phyloP scores from a whole-genome alignment of 2,329 filamentous ascomycete genomes.

The Metarhizium guizhouense region DNA sequence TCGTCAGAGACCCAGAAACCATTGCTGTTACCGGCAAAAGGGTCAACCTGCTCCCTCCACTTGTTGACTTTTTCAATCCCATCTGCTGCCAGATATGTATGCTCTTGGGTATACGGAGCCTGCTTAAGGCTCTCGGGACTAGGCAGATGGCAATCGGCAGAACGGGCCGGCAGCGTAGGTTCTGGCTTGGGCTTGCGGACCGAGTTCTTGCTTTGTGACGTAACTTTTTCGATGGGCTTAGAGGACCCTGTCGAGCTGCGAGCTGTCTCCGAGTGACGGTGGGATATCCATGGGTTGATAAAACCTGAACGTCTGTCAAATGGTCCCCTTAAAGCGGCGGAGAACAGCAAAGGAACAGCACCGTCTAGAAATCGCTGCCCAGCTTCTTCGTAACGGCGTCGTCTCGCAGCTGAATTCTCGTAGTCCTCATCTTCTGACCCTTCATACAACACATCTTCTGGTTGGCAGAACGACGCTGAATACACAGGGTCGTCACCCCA shows the following conservation, averaged over 20 bases:
- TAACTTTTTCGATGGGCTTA: background rate
- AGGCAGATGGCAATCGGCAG: constrained; percentile 29
- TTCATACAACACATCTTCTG: constrained; percentile 41
- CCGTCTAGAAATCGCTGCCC: constrained; percentile 51
- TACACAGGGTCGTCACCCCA: constrained; percentile 31
- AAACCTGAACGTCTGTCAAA: constrained; percentile 34
- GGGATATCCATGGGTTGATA: constrained; percentile 23
- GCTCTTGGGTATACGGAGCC: constrained; percentile 15
- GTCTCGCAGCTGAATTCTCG: constrained; percentile 34
- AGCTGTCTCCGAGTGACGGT: background rate
- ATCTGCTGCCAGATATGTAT: constrained; percentile 22
- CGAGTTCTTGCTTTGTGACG: constrained; percentile 5
- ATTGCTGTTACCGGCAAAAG: constrained; percentile 4
- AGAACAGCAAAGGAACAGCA: constrained; percentile 45
- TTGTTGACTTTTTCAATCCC: constrained; percentile 21
- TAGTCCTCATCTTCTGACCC: constrained; percentile 52
- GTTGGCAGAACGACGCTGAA: constrained; percentile 31
- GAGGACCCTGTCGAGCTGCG: background rate
- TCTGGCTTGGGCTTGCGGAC: constrained; percentile 2
- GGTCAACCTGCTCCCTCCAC: constrained; percentile 21
- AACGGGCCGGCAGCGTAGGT: constrained; percentile 11
- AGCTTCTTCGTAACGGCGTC: constrained; percentile 47
- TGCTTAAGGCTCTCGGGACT: constrained; percentile 31
- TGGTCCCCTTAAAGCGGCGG: constrained; percentile 52
- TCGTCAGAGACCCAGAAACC: constrained; percentile 13